phyloP scores from a whole-genome alignment of 768 basidiomycete genomes.

The Agrocybe chaxingu region DNA sequence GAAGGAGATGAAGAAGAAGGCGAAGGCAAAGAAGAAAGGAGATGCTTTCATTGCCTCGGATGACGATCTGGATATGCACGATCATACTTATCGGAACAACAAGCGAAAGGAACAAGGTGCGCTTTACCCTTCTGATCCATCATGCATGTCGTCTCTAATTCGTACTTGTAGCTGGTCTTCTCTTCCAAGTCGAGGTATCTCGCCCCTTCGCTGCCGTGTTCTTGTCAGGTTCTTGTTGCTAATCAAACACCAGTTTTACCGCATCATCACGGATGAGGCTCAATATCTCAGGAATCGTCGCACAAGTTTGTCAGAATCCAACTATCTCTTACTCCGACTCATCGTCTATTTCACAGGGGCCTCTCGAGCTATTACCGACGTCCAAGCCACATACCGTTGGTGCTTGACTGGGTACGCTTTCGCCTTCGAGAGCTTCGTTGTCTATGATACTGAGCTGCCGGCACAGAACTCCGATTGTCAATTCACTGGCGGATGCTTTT shows the following conservation, averaged over 20 bases:
- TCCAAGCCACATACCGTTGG: slow-evolving; percentile 60
- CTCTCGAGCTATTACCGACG: slow-evolving; percentile 51
- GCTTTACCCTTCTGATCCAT: slow-evolving; percentile 1
- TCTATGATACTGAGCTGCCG: not conserved
- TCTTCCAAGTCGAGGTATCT: slow-evolving; percentile 48
- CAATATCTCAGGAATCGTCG: slow-evolving; percentile 50
- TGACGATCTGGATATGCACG: slow-evolving; percentile 27
- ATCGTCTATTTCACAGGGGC: slow-evolving; percentile 29
- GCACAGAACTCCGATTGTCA: slow-evolving; percentile 60
- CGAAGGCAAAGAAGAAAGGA: slow-evolving; percentile 32
- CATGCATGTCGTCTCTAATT: not conserved
- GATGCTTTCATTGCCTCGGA: slow-evolving; percentile 34
- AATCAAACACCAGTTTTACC: slow-evolving; percentile 37
- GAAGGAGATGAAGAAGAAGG: slow-evolving; percentile 42
- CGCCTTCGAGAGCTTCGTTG: not conserved
- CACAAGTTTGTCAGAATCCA: slow-evolving; percentile 33
- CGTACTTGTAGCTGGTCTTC: slow-evolving; percentile 33
- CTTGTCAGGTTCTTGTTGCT: not conserved
- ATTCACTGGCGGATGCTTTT: slow-evolving; percentile 55
- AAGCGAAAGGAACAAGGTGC: slow-evolving; percentile 31
- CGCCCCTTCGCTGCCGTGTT: not conserved
- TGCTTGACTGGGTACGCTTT: slow-evolving; percentile 54
- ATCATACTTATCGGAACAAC: slow-evolving; percentile 18
- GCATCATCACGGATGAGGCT: slow-evolving; percentile 55
- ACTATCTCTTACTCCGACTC: not conserved